These are phyloP conservation scores for Metschnikowia picachoensis DNA, from an alignment of 805 yeast genomes.

Conservation along the genomic window DNA sequence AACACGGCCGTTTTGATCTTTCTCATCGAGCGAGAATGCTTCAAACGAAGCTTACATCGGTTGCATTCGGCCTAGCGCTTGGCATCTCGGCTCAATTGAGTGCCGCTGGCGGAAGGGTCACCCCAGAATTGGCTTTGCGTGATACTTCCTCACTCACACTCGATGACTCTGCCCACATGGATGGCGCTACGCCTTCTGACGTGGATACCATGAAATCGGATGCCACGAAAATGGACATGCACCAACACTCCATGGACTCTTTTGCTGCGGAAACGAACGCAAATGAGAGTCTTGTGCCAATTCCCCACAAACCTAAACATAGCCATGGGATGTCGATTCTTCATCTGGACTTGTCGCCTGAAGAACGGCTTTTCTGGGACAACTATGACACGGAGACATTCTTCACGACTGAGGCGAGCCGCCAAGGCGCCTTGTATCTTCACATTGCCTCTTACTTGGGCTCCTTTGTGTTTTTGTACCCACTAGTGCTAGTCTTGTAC, in stretches of 20 bases:
- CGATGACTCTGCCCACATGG: too few species aligned
- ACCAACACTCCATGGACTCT: not conserved
- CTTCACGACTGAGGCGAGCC: conserved; percentile 51
- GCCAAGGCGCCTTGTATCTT: conserved; percentile 46
- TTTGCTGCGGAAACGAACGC: not conserved
- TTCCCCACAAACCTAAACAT: conserved; percentile 37
- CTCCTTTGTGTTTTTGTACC: conserved; percentile 57
- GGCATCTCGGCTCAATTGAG: too few species aligned
- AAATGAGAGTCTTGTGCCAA: conserved; percentile 18
- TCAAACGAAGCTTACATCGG: too few species aligned
- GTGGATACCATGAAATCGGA: too few species aligned
- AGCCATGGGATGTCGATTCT: conserved; percentile 75
- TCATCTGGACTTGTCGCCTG: conserved; percentile 60
- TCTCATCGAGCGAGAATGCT: too few species aligned
- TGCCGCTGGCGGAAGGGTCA: too few species aligned
- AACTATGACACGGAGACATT: conserved; percentile 73
- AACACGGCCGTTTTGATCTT: too few species aligned
- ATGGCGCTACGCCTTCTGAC: too few species aligned
- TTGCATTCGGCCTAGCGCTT: too few species aligned
- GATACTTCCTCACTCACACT: too few species aligned
- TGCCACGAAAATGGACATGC: not conserved
- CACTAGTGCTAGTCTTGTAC: conserved; percentile 62
- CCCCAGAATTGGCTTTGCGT: too few species aligned
- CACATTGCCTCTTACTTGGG: conserved; percentile 48
- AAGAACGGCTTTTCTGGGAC: conserved; percentile 76